Evolutionary conservation across 108 stramenopile species (phyloP).

Genomic region (Nannochloropsis granulata): DNA sequence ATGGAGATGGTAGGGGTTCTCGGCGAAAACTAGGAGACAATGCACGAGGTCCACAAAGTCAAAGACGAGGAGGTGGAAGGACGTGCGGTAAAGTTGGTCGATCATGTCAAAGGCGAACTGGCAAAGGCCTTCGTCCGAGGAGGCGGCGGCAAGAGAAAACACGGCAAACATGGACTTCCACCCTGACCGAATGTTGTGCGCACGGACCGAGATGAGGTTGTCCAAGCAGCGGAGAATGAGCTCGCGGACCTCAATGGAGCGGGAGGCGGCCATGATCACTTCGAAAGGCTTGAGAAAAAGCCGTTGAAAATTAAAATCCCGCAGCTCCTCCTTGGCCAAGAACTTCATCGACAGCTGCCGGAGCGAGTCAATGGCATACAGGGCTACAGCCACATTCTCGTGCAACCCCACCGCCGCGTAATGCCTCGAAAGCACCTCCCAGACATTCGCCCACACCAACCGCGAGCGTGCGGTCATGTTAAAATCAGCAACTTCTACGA

Average conservation of each 20-base stretch:
- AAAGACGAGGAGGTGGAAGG: slow-evolving; percentile 42
- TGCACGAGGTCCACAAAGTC: slow-evolving; percentile 78
- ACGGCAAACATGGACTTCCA: slow-evolving; percentile 82
- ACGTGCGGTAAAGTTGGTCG: slow-evolving; percentile 21
- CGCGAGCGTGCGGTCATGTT: slow-evolving; percentile 88
- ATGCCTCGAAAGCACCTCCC: slow-evolving; percentile 73
- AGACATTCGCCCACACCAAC: slow-evolving; percentile 80
- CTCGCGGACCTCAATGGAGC: slow-evolving; percentile 53
- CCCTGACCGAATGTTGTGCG: slow-evolving; percentile 60
- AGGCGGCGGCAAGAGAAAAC: slow-evolving; percentile 62
- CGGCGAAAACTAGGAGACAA: slow-evolving; percentile 67
- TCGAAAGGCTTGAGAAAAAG: slow-evolving; percentile 86
- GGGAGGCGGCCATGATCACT: slow-evolving; percentile 54
- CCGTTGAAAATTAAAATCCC: slow-evolving; percentile 84
- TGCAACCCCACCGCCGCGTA: slow-evolving; percentile 79
- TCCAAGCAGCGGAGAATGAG: slow-evolving; percentile 80
- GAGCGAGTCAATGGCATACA: slow-evolving; percentile 94
- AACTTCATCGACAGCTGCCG: slow-evolving; percentile 91
- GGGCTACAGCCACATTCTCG: slow-evolving; percentile 62
- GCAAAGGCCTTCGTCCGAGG: slow-evolving; percentile 54
- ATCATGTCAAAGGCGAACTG: slow-evolving; percentile 40
- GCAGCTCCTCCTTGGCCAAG: slow-evolving; percentile 74
- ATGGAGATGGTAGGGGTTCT: slow-evolving; percentile 44
- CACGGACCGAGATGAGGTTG: slow-evolving; percentile 51
- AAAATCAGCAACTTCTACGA: slow-evolving; percentile 94